A percentile compares a stretch with the other conserved stretches of the same genome.
phyloP scores from a whole-genome alignment of 148 eudicot genomes.

The Rhododendron henanense region DNA sequence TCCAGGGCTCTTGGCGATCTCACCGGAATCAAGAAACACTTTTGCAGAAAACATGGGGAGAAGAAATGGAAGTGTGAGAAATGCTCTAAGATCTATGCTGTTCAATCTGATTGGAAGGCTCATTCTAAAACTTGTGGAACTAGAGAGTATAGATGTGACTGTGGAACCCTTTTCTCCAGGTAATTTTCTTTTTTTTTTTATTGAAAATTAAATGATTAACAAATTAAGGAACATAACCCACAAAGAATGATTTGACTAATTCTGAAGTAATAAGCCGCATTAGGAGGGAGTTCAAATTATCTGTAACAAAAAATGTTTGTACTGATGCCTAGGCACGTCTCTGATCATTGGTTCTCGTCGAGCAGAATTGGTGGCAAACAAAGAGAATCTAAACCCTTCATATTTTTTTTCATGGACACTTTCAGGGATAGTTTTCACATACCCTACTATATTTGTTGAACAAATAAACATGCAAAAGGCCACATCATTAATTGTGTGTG shows the following conservation, averaged over 20 bases:
- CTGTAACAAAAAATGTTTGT: neutral
- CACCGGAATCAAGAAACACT: constrained; percentile 94
- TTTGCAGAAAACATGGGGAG: constrained; percentile 85
- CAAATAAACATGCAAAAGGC: too few relatives aligned
- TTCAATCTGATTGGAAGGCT: constrained; percentile 96
- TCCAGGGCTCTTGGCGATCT: constrained; percentile 93
- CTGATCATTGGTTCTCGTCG: neutral
- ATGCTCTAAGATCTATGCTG: constrained; percentile 88
- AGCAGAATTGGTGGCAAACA: neutral
- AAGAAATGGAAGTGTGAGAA: constrained; percentile 89
- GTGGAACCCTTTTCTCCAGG: constrained; percentile 94
- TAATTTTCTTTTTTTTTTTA: constrained; percentile 10
- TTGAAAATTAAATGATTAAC: neutral
- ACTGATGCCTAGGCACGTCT: too few relatives aligned
- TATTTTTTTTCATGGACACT: too few relatives aligned
- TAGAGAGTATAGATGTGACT: constrained; percentile 87
- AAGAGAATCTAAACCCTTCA: too few relatives aligned
- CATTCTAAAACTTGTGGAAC: constrained; percentile 92
- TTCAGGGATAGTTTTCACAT: too few relatives aligned
- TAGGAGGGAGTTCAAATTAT: neutral
- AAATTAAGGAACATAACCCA: neutral
- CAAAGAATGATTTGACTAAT: too few relatives aligned
- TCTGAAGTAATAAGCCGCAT: neutral
- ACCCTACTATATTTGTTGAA: too few relatives aligned
- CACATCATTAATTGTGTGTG: neutral